phyloP scores from a whole-genome alignment of 176 grass and related monocot genomes.

The Thalia dealbata region DNA sequence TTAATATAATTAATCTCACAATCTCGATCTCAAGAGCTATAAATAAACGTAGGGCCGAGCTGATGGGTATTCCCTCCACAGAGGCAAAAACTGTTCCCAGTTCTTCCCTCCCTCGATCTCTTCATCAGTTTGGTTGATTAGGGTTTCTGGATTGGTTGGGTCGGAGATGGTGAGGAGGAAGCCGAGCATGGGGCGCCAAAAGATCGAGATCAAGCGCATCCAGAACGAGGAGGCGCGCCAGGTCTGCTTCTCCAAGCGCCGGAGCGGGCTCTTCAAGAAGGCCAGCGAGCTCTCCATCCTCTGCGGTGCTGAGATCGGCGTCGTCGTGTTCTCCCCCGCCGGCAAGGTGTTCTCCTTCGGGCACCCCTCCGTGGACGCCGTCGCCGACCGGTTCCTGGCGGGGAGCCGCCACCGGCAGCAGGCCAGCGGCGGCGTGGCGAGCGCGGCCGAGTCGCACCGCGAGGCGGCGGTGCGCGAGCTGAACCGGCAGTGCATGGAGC shows the following conservation, averaged over 20 bases:
- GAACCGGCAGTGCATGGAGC: constrained; percentile 21
- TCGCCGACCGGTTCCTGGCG: constrained; percentile 18
- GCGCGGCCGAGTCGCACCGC: neutral
- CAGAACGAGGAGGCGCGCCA: constrained; percentile 31
- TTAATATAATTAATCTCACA: too few relatives aligned
- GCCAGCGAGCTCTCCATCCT: constrained; percentile 27
- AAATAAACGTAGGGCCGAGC: too few relatives aligned
- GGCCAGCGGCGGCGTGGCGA: neutral
- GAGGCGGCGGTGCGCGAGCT: constrained; percentile 13
- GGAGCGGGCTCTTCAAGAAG: constrained; percentile 23
- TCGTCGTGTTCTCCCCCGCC: constrained; percentile 23
- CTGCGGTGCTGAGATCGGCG: constrained; percentile 20
- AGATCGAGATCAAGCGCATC: constrained; percentile 30
- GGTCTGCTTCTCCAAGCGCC: constrained; percentile 30
- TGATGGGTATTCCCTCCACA: too few relatives aligned
- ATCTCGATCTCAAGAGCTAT: too few relatives aligned
- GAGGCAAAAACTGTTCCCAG: too few relatives aligned
- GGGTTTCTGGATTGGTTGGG: neutral
- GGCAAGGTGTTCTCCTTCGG: constrained; percentile 31
- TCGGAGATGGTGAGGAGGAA: constrained; percentile 3
- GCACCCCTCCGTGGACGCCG: constrained; percentile 23
- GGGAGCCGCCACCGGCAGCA: neutral
- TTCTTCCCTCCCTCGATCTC: neutral
- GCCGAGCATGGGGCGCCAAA: constrained; percentile 23
- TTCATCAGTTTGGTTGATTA: neutral